Base-by-base conservation (phyloP, 2,329 filamentous ascomycete species). In the Endoconidiophora laricicola region DNA sequence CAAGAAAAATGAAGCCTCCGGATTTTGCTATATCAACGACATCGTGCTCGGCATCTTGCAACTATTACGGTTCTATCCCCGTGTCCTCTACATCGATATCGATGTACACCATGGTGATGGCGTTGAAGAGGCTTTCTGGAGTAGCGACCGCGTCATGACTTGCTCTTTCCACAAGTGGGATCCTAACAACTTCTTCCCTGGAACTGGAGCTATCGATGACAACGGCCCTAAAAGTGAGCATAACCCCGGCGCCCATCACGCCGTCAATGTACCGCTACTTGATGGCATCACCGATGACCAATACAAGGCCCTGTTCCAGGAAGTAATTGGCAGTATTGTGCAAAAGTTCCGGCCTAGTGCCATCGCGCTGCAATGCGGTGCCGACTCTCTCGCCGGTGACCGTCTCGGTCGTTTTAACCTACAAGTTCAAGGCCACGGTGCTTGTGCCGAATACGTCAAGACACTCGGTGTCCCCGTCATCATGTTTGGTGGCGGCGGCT, bases 11-110 rank as follows among this genome's bases (percentile, higher is more conserved):
- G 87, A 94, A 65, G 90, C 91, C 0, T 90, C 83, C 12, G 91
- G 91, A 0, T 98, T 98, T 65, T 98, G 91, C 69, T 98, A 98
- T 67, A 87, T 96, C 67, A 98, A 98, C 64, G 91, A 98, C 65
- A 96, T 96, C 59, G 91, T 96, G 52, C 75, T 98, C 44, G 86
- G 84, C 36, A 91, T 95, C 58, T 74, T 96, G 37, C 83, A 95
- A 62, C 75, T 98, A 7, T 71, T 96, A 14, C 81, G 84, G 26
- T 76, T 81, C 60, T 78, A 88, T 58, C 79, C 86, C 14, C 82
- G 88, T 45, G 88, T 96, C 6, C 72, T 96, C 52, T 95, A 96
- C 65, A 88, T 96, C 58, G 86, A 94, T 61, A 93, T 94, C 57
- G 86, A 94, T 61, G 86, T 94, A 1, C 86, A 94, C 61, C 86